Evolutionary conservation across 139 green algal species (phyloP).

Genomic region (Tetraselmis striata): DNA sequence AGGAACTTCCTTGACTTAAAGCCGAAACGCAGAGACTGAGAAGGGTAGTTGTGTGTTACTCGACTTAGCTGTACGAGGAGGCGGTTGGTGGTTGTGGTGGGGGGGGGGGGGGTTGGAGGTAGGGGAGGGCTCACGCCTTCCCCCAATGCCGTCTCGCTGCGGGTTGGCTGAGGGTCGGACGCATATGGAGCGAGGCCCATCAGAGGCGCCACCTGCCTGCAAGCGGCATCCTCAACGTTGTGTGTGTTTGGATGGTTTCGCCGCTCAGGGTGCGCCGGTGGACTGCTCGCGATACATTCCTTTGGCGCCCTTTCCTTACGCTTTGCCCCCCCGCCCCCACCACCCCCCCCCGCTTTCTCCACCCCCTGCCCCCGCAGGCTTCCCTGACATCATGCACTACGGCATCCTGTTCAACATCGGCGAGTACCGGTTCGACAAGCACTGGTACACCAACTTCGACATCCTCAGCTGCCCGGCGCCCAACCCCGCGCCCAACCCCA

Average conservation of each 20-base stretch:
- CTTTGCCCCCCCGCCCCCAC: not conserved
- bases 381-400: conserved; percentile 83
- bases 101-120: too few relatives aligned
- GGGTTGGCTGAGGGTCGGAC: too few relatives aligned
- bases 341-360: not conserved
- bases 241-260: conserved; percentile 12
- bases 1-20: not conserved
- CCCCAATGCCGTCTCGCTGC: too few relatives aligned
- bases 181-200: too few relatives aligned
- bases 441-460: conserved; percentile 67
- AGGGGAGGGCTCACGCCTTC: too few relatives aligned
- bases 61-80: too few relatives aligned
- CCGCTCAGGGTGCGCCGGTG: not conserved
- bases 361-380: conserved; percentile 9
- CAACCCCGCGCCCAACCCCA: not conserved
- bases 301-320: not conserved
- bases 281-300: not conserved
- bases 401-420: conserved; percentile 56
- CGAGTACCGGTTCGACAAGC: conserved; percentile 71
- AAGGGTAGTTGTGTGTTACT: too few relatives aligned
- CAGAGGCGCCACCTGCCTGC: not conserved
- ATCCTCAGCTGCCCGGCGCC: conserved; percentile 44
- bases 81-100: too few relatives aligned
- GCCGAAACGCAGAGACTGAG: not conserved
- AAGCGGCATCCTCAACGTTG: not conserved